A percentile compares a stretch with the other conserved stretches of the same genome.
Evolutionary conservation across 2,329 filamentous ascomycete species (phyloP).

Genomic region (Orbilia ellipsospora): DNA sequence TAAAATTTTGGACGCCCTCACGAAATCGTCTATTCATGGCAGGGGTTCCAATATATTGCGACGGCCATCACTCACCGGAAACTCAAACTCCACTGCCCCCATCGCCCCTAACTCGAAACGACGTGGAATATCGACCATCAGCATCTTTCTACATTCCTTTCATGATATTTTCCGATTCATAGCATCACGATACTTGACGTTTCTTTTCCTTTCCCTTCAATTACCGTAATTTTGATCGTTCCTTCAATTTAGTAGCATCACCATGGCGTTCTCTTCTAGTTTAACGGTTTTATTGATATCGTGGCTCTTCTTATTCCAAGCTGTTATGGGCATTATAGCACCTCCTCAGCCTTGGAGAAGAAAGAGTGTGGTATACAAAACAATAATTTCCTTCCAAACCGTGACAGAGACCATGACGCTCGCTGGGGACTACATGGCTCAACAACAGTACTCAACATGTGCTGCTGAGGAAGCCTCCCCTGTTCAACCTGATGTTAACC

Average conservation of each 20-base stretch:
- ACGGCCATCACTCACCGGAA: conserved; percentile 7
- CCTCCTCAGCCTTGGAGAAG: conserved; percentile 33
- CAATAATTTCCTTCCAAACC: conserved; percentile 35
- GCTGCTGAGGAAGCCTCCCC: conserved; percentile 11
- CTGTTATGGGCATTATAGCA: conserved; percentile 6
- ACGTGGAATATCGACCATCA: not conserved
- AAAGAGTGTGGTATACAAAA: conserved; percentile 44
- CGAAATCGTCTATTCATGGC: not conserved
- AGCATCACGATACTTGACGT: not conserved
- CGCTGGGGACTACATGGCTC: conserved; percentile 16
- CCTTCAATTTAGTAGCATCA: conserved; percentile 6
- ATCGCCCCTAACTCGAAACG: not conserved
- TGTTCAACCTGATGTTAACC: conserved; percentile 19
- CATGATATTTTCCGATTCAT: not conserved
- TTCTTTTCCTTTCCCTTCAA: not conserved
- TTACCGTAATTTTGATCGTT: conserved; percentile 4
- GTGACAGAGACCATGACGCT: conserved; percentile 37
- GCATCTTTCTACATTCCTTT: not conserved
- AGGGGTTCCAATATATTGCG: conserved; percentile 21
- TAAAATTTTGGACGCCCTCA: not conserved
- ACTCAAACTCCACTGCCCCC: conserved; percentile 20
- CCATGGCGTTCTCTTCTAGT: not conserved
- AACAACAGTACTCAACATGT: conserved; percentile 28
- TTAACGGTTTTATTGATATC: conserved; percentile 19
- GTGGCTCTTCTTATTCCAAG: conserved; percentile 21